Evolutionary conservation across 169 alveolate species (phyloP).

Genomic region (Cryptosporidium meleagridis): DNA sequence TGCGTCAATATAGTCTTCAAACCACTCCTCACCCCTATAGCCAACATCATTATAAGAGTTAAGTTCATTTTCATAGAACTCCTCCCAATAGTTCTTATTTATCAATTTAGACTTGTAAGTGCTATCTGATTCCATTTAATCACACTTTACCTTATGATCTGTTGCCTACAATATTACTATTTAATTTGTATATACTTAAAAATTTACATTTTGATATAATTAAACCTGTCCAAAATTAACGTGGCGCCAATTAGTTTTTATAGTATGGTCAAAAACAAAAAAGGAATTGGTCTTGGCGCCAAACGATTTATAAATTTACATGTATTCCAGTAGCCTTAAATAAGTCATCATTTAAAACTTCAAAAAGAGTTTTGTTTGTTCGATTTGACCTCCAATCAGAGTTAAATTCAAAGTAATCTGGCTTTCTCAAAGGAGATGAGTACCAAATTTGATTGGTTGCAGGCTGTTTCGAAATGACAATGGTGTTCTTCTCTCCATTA

Average conservation of each 20-base stretch:
- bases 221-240: background rate
- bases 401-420: constrained; percentile 51
- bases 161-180: background rate
- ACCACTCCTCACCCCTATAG: constrained; percentile 73
- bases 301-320: constrained; percentile 8
- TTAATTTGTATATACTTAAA: background rate
- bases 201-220: background rate
- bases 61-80: constrained; percentile 60
- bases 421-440: constrained; percentile 62
- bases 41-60: constrained; percentile 53
- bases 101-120: constrained; percentile 8
- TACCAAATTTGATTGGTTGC: constrained; percentile 71
- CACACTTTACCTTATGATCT: background rate
- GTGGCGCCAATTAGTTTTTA: background rate
- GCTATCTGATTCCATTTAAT: background rate
- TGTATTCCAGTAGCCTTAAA: constrained; percentile 24
- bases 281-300: background rate
- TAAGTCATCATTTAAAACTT: constrained; percentile 22
- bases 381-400: constrained; percentile 41
- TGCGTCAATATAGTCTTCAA: constrained; percentile 52
- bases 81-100: constrained; percentile 56
- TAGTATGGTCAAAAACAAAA: background rate
- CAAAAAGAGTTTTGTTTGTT: constrained; percentile 23
- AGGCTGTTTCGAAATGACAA: constrained; percentile 58
- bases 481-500: background rate